Conservation (phyloP, 2,329 filamentous ascomycete species). For the Thelonectria discophora region DNA sequence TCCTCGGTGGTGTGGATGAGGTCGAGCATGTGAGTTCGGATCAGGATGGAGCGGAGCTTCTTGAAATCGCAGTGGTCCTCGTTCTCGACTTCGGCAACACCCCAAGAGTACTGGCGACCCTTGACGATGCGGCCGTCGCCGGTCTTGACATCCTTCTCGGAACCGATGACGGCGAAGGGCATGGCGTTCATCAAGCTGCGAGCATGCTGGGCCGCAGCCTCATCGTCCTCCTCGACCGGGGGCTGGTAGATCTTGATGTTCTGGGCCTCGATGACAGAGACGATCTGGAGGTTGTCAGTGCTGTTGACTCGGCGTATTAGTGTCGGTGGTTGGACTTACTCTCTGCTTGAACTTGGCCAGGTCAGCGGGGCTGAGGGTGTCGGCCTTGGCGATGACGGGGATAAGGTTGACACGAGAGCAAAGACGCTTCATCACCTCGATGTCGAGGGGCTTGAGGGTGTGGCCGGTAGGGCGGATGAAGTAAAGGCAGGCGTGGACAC, state of each 20-base stretch:
- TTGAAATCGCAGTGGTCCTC: conserved; percentile 99
- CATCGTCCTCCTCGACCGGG: conserved; percentile 97
- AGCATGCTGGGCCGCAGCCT: conserved; percentile 93
- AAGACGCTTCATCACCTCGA: conserved; percentile 99
- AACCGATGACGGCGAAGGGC: conserved; percentile 98
- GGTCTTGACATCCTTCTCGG: conserved; percentile 99
- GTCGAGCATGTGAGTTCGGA: conserved; percentile 99
- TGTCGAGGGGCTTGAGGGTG: conserved; percentile 97
- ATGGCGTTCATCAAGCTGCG: conserved; percentile 95
- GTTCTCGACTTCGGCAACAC: conserved; percentile 99
- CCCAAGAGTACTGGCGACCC: conserved; percentile 98
- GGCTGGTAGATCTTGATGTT: conserved; percentile 99
- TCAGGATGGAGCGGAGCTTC: conserved; percentile 98
- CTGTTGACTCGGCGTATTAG: background rate
- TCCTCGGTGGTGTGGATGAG: conserved; percentile 99
- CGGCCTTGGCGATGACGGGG: conserved; percentile 97
- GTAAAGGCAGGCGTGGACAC: conserved; percentile 98
- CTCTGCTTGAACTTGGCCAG: conserved; percentile 94
- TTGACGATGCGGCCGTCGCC: conserved; percentile 96
- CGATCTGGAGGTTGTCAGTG: conserved; percentile 69
- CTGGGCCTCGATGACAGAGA: conserved; percentile 94
- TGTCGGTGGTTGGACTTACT: conserved; percentile 62
- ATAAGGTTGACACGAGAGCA: conserved; percentile 98
- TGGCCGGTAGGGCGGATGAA: conserved; percentile 99
- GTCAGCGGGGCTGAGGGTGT: conserved; percentile 93